Evolutionary conservation across 495 filamentous ascomycete species (phyloP).

Genomic region (Durotheca rogersii): DNA sequence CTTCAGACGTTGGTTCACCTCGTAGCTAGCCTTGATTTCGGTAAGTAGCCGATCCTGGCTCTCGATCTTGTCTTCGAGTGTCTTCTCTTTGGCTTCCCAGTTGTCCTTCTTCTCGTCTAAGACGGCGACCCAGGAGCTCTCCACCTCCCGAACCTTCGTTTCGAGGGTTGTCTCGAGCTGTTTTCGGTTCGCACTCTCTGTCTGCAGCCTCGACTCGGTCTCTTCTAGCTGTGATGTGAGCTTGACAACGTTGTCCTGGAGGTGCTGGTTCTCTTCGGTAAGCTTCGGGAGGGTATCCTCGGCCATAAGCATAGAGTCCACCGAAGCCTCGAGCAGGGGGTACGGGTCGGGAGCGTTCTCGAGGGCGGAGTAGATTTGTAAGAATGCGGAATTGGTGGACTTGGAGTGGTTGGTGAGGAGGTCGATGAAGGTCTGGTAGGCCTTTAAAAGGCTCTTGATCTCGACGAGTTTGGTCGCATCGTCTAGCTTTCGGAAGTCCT

Average conservation of each 20-base stretch:
- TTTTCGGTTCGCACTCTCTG: slow-evolving; percentile 70
- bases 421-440: slow-evolving; percentile 97
- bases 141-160: slow-evolving; percentile 76
- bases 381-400: slow-evolving; percentile 82
- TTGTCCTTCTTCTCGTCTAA: slow-evolving; percentile 92
- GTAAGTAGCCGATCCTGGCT: slow-evolving; percentile 90
- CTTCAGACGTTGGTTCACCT: slow-evolving; percentile 88
- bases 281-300: slow-evolving; percentile 90
- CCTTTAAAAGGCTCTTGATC: slow-evolving; percentile 89
- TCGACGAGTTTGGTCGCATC: slow-evolving; percentile 85
- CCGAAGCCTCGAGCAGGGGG: slow-evolving; percentile 90
- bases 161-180: slow-evolving; percentile 76
- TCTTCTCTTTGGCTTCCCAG: slow-evolving; percentile 93
- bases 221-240: slow-evolving; percentile 94
- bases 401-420: slow-evolving; percentile 93
- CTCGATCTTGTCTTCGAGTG: slow-evolving; percentile 87
- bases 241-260: slow-evolving; percentile 73
- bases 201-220: slow-evolving; percentile 70
- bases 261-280: slow-evolving; percentile 78
- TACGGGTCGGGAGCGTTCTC: slow-evolving; percentile 97
- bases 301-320: slow-evolving; percentile 86
- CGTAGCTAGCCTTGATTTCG: slow-evolving; percentile 94
- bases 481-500: slow-evolving; percentile 94
- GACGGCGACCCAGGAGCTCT: slow-evolving; percentile 88
- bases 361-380: slow-evolving; percentile 87